Conservation (phyloP, 1,284 basidiomycete species). For the Sphaerobolus stellatus region DNA sequence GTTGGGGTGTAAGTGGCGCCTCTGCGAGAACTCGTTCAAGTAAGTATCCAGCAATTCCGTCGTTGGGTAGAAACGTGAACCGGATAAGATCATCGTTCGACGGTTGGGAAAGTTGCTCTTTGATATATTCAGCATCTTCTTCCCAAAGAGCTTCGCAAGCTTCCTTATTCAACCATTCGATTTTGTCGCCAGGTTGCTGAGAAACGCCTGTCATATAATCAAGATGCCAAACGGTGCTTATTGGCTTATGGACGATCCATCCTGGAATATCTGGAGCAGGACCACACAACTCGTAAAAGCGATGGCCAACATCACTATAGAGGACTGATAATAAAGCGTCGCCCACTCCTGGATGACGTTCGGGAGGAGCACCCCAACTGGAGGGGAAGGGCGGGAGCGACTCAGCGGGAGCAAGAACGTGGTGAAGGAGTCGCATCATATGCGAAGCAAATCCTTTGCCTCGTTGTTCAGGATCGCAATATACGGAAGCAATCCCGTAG, state of each 20-base stretch:
- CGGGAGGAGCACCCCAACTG: constrained; percentile 40
- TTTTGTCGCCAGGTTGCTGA: not conserved
- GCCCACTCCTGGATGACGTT: constrained; percentile 18
- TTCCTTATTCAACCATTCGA: constrained; percentile 13
- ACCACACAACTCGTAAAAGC: constrained; percentile 53
- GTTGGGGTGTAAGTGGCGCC: constrained; percentile 20
- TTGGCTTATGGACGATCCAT: constrained; percentile 45
- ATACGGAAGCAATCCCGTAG: constrained; percentile 52
- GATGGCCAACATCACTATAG: constrained; percentile 60
- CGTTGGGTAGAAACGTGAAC: constrained; percentile 46
- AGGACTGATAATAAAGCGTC: constrained; percentile 51
- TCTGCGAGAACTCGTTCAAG: constrained; percentile 15
- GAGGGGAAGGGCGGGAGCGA: constrained; percentile 36
- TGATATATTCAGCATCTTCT: constrained; percentile 29
- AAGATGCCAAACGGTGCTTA: constrained; percentile 45
- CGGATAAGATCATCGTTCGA: constrained; percentile 16
- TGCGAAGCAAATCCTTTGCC: constrained; percentile 50
- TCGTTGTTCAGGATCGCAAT: constrained; percentile 44
- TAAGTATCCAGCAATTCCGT: constrained; percentile 48
- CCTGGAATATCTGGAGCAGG: constrained; percentile 39
- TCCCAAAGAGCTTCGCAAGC: constrained; percentile 34
- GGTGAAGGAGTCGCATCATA: constrained; percentile 56
- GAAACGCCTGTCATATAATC: constrained; percentile 12
- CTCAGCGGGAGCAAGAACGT: constrained; percentile 41
- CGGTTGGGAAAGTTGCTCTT: constrained; percentile 21